phyloP scores from a whole-genome alignment of 1,139 yeast genomes.

The Geotrichum histeridarum region DNA sequence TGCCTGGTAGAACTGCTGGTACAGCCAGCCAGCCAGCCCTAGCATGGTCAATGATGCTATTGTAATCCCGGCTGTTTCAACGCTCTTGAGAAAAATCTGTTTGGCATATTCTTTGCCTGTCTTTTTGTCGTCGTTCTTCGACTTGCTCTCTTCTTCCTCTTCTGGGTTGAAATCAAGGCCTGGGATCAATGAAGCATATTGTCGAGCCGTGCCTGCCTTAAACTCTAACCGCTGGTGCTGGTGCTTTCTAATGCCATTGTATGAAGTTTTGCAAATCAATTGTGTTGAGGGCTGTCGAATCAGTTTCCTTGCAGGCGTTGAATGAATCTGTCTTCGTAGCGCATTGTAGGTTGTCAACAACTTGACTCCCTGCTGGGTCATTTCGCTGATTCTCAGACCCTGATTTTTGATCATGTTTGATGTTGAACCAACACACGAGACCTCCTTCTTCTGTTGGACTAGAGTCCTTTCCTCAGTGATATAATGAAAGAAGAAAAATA shows the following conservation, averaged over 20 bases:
- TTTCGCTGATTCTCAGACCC: too few species aligned
- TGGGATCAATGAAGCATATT: background rate
- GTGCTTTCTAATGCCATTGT: background rate
- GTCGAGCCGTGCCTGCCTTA: background rate
- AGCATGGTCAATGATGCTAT: conserved; percentile 66
- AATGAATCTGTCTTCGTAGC: too few species aligned
- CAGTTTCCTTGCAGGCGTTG: too few species aligned
- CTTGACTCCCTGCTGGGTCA: too few species aligned
- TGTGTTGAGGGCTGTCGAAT: too few species aligned
- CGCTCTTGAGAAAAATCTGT: conserved; percentile 46
- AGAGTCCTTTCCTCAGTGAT: too few species aligned
- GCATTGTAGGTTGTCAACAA: too few species aligned
- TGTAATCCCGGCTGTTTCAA: conserved; percentile 72
- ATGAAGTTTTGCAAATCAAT: too few species aligned
- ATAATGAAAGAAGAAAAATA: too few species aligned
- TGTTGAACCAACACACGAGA: too few species aligned
- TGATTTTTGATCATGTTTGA: too few species aligned
- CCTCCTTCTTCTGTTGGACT: too few species aligned
- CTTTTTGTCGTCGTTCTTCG: background rate
- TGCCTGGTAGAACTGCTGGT: conserved; percentile 56
- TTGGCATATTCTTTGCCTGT: conserved; percentile 10
- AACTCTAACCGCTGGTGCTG: background rate
- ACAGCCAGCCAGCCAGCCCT: conserved; percentile 67
- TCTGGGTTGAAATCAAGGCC: conserved; percentile 10
- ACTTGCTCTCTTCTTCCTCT: conserved; percentile 2